phyloP scores from a whole-genome alignment of 75 land plant species.

The Pinus albicaulis region DNA sequence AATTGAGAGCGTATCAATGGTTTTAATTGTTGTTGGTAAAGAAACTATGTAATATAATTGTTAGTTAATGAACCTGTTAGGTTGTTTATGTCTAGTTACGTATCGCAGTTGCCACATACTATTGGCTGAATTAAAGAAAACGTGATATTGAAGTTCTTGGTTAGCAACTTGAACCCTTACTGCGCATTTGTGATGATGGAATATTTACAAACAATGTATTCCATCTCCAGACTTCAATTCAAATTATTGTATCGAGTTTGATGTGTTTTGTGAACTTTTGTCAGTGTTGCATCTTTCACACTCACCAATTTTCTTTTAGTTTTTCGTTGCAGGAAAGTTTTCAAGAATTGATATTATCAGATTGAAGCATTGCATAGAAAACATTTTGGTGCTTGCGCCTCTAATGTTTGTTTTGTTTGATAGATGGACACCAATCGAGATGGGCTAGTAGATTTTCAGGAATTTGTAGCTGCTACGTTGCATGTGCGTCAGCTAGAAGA shows the following conservation, averaged over 20 bases:
- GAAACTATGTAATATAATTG: too few relatives aligned
- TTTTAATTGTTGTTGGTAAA: too few relatives aligned
- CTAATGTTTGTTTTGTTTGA: neutral
- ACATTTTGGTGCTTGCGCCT: neutral
- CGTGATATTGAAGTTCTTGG: neutral
- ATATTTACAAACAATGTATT: neutral
- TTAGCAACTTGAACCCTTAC: neutral
- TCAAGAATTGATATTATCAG: neutral
- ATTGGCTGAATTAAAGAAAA: neutral
- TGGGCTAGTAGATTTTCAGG: constrained; percentile 25
- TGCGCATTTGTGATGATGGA: neutral
- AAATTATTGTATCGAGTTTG: neutral
- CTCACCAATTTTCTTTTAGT: neutral
- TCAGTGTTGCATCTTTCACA: neutral
- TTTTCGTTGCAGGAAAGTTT: neutral
- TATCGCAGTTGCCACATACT: neutral
- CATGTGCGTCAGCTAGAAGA: constrained; percentile 32
- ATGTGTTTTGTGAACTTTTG: neutral
- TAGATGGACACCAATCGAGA: constrained; percentile 29
- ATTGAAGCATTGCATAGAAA: neutral
- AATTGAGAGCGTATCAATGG: too few relatives aligned
- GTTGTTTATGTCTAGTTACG: neutral
- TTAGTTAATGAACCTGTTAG: neutral
- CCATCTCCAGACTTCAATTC: neutral
- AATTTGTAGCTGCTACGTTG: constrained; percentile 32